Base-by-base conservation (phyloP, 2,329 filamentous ascomycete species). In the Cytospora chrysosperma region DNA sequence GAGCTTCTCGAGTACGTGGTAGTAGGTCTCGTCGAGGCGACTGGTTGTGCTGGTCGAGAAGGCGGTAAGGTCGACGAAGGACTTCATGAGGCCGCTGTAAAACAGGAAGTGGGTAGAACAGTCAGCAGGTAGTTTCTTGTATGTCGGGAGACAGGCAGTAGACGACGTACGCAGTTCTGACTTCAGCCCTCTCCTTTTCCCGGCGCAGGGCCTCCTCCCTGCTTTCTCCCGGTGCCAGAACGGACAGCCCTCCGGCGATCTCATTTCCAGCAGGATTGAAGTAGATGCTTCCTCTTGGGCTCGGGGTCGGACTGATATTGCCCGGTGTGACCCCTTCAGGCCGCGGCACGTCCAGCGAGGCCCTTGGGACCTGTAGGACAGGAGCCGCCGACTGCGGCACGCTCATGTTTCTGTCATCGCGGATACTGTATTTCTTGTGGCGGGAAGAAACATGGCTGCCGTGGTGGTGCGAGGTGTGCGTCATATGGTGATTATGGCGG, bases 11-110 rank as follows among this genome's bases (percentile, higher is more conserved):
- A 92, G 79, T 12, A 93, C 83, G 0, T 85, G 84, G 67, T 90
- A 90, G 76, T 93, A 93, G 3, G 88, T 88, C 64, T 89, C 85
- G 72, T 93, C 90, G 50, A 94, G 83, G 37, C 83, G 83, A 65
- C 83, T 81, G 19, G 87, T 90, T 27, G 87, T 85, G 26, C 80
- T 76, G 61, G 85, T 81, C 26, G 89, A 89, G 72, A 87, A 82
- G 34, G 81, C 77, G 68, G 82, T 82, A 13, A 93, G 79, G 56
- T 82, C 78, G 27, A 74, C 71, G 0, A 88, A 75, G 4, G 83
- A 81, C 61, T 81, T 81, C 67, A 78, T 79, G 24, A 88, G 70
- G 55, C 79, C 81, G 64, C 85, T 86, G 68, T 12, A 55, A 12
- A 30, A 37, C 15, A n/a, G 21, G 15, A 26, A 30, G 28, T 4